Evolutionary conservation across 495 filamentous ascomycete species (phyloP).

Genomic region (Cudoniella acicularis): DNA sequence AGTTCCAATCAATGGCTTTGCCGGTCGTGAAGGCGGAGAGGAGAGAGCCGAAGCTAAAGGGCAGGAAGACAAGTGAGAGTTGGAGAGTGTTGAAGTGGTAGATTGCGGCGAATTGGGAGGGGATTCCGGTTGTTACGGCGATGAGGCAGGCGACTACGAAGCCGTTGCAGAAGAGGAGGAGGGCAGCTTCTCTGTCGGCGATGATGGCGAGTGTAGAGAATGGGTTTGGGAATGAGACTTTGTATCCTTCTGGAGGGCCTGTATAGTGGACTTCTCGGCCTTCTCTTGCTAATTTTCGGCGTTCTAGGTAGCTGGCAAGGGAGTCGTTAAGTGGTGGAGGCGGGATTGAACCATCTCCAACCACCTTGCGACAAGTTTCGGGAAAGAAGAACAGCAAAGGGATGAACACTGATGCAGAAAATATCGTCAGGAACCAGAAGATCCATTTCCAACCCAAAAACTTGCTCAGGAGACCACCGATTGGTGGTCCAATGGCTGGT

Average conservation of each 20-base stretch:
- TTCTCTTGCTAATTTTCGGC: constrained; percentile 11
- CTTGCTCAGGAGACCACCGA: constrained; percentile 68
- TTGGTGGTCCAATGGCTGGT: constrained; percentile 65
- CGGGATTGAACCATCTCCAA: constrained; percentile 59
- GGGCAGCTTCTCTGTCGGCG: constrained; percentile 54
- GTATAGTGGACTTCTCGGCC: background rate
- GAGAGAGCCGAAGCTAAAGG: constrained; percentile 58
- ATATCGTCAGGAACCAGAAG: constrained; percentile 76
- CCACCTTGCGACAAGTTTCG: constrained; percentile 63
- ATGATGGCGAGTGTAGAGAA: constrained; percentile 56
- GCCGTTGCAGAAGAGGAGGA: constrained; percentile 53
- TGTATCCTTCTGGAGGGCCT: constrained; percentile 7
- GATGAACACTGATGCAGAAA: constrained; percentile 58
- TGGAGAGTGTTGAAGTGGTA: constrained; percentile 58
- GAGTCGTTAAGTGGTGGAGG: constrained; percentile 38
- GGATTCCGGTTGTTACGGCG: constrained; percentile 48
- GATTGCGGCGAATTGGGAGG: constrained; percentile 43
- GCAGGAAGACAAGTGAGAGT: constrained; percentile 55
- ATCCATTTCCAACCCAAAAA: constrained; percentile 72
- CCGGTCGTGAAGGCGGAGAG: constrained; percentile 57
- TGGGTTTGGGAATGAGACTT: constrained; percentile 59
- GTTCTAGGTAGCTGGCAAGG: constrained; percentile 32
- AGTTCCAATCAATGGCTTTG: constrained; percentile 50
- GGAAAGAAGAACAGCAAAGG: constrained; percentile 61
- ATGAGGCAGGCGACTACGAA: constrained; percentile 61